A percentile compares a stretch with the other conserved stretches of the same genome.
These are phyloP conservation scores for Fusarium scirpi DNA, from an alignment of 2,329 filamentous ascomycete genomes.

Conservation along the genomic window DNA sequence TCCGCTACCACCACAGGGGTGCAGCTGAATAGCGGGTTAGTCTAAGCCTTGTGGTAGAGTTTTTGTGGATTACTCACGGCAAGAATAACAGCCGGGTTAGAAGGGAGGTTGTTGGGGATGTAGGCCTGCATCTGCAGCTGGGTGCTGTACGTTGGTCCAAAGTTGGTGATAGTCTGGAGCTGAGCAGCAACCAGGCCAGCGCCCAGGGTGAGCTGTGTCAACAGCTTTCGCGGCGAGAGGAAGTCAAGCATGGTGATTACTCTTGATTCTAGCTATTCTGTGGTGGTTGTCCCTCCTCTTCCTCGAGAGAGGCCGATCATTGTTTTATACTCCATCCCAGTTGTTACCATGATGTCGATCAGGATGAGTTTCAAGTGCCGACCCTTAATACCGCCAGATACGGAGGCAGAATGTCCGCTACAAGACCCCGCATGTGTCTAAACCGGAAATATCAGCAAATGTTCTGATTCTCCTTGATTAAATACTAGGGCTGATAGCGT, in stretches of 20 bases:
- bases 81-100: conserved; percentile 6
- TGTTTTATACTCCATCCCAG: neutral
- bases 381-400: conserved; percentile 6
- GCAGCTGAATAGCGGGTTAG: conserved; percentile 11
- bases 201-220: conserved; percentile 12
- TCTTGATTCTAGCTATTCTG: neutral
- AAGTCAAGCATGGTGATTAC: conserved; percentile 3
- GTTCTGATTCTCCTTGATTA: neutral
- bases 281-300: neutral
- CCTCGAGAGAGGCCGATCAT: rapidly evolving
- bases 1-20: conserved; percentile 63
- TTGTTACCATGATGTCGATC: neutral
- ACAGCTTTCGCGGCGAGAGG: conserved; percentile 1
- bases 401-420: neutral
- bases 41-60: rapidly evolving
- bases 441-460: neutral
- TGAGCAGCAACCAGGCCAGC: conserved; percentile 19
- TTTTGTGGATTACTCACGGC: neutral
- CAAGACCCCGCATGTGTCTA: neutral
- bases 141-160: conserved; percentile 7
- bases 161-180: conserved; percentile 23
- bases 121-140: conserved; percentile 11
- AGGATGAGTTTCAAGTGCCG: conserved; percentile 6
- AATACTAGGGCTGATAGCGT: neutral
- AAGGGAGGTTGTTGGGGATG: conserved; percentile 1